These are phyloP conservation scores for Priceomyces fermenticarens DNA, from an alignment of 805 yeast species.

Conservation along the genomic window DNA sequence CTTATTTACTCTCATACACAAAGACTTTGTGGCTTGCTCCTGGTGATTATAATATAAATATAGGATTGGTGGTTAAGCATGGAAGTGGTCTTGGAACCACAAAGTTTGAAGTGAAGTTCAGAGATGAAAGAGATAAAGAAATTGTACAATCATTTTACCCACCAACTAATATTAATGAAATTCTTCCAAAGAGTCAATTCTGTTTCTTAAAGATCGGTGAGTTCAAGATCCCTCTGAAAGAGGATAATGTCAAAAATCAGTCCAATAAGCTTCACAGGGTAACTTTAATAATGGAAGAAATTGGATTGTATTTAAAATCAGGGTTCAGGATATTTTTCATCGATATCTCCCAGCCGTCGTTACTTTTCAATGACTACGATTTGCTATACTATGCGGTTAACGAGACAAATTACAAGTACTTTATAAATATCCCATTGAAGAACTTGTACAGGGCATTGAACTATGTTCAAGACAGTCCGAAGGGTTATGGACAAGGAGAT, in stretches of 20 bases:
- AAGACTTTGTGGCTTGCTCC: constrained; percentile 46
- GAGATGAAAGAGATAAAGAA: constrained; percentile 21
- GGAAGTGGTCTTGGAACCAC: constrained; percentile 60
- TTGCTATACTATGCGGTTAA: constrained; percentile 39
- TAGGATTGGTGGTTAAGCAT: constrained; percentile 51
- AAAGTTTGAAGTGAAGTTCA: constrained; percentile 44
- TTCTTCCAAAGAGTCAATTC: constrained; percentile 51
- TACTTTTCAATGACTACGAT: constrained; percentile 40
- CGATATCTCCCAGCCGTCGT: constrained; percentile 41
- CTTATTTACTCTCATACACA: constrained; percentile 46
- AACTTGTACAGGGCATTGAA: constrained; percentile 46
- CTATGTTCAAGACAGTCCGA: constrained; percentile 25
- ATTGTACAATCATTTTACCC: constrained; percentile 46
- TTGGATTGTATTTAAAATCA: constrained; percentile 51
- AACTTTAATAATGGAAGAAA: constrained; percentile 52
- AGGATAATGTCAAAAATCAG: constrained; percentile 4
- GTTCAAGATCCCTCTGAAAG: constrained; percentile 31
- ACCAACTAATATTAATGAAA: constrained; percentile 54
- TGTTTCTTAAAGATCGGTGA: constrained; percentile 51
- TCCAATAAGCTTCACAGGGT: constrained; percentile 19
- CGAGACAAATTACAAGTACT: constrained; percentile 37
- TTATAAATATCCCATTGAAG: constrained; percentile 46
- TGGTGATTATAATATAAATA: constrained; percentile 48
- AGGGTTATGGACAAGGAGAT: constrained; percentile 25
- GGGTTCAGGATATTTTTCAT: constrained; percentile 47